Conservation (phyloP, 2,329 filamentous ascomycete species). For the Parascedosporium putredinis region DNA sequence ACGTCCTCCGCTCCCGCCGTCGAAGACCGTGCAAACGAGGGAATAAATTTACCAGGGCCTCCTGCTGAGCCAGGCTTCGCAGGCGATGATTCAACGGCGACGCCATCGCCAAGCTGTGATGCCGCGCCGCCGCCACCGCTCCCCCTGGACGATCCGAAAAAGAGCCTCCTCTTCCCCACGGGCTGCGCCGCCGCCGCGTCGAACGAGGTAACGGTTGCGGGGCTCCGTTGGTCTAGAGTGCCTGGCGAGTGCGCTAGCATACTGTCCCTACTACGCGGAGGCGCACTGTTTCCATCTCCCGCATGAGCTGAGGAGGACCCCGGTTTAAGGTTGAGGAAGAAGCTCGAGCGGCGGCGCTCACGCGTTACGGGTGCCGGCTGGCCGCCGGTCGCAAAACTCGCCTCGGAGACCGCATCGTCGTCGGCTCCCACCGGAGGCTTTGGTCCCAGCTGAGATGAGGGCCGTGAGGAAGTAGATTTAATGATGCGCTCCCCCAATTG, state of each 20-base stretch:
- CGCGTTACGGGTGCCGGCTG: slow-evolving; percentile 21
- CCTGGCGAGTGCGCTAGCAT: background rate
- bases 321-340: slow-evolving; percentile 25
- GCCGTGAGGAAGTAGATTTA: background rate
- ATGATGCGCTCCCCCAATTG: slow-evolving; percentile 4
- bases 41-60: slow-evolving; percentile 4
- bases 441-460: background rate
- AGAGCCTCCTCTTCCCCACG: slow-evolving; percentile 27
- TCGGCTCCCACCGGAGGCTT: background rate
- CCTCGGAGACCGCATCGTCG: slow-evolving; percentile 29
- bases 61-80: slow-evolving; percentile 3
- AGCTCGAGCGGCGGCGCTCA: slow-evolving; percentile 26
- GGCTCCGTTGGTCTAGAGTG: slow-evolving; percentile 3
- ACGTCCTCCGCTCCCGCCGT: slow-evolving; percentile 16
- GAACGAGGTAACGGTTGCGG: slow-evolving; percentile 9
- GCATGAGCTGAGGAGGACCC: background rate
- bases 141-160: slow-evolving; percentile 21
- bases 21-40: slow-evolving; percentile 15
- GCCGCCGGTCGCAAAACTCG: slow-evolving; percentile 28
- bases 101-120: too few relatives aligned
- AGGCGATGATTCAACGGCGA: too few relatives aligned
- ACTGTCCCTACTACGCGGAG: background rate
- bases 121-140: too few relatives aligned
- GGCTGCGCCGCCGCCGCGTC: slow-evolving; percentile 14
- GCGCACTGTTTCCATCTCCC: background rate